Evolutionary conservation across 139 green algal genomes (phyloP).

Genomic region (Micromonas commoda): DNA sequence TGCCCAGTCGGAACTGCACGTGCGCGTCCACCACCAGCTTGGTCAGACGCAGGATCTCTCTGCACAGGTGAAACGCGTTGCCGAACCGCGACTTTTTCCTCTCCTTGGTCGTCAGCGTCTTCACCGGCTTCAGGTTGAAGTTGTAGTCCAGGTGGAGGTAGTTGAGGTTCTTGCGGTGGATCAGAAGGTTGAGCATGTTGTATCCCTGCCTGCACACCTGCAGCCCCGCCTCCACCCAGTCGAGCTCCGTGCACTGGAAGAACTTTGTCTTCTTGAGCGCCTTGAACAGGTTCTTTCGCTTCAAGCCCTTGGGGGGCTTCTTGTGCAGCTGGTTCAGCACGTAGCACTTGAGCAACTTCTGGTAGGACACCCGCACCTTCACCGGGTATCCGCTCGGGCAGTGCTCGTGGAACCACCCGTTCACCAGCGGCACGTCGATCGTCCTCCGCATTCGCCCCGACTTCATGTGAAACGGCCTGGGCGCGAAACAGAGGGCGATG

Average conservation of each 20-base stretch:
- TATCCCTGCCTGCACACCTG: constrained; percentile 98
- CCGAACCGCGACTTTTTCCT: constrained; percentile 98
- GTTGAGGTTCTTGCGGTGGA: constrained; percentile 99
- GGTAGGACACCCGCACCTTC: constrained; percentile 96
- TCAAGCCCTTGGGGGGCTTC: constrained; percentile 78
- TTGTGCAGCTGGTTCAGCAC: constrained; percentile 95
- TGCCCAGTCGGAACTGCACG: constrained; percentile 91
- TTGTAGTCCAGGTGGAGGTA: constrained; percentile 99
- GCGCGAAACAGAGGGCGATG: constrained; percentile 92
- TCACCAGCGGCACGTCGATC: constrained; percentile 91
- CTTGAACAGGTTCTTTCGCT: constrained; percentile 83
- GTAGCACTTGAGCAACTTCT: constrained; percentile 99
- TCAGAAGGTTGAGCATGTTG: constrained; percentile 99
- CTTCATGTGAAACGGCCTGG: constrained; percentile 85
- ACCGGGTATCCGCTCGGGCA: constrained; percentile 81
- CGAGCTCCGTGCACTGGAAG: constrained; percentile 97
- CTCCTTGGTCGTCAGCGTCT: constrained; percentile 99
- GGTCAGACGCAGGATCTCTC: constrained; percentile 97
- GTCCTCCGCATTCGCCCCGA: constrained; percentile 76
- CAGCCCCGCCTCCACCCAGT: constrained; percentile 98
- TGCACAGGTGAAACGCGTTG: constrained; percentile 98
- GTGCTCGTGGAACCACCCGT: constrained; percentile 81
- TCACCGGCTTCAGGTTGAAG: constrained; percentile 99
- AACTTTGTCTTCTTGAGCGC: constrained; percentile 95
- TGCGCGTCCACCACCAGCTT: constrained; percentile 79